phyloP scores from a whole-genome alignment of 129 eudicot species.

The Gnaphalium uliginosum region DNA sequence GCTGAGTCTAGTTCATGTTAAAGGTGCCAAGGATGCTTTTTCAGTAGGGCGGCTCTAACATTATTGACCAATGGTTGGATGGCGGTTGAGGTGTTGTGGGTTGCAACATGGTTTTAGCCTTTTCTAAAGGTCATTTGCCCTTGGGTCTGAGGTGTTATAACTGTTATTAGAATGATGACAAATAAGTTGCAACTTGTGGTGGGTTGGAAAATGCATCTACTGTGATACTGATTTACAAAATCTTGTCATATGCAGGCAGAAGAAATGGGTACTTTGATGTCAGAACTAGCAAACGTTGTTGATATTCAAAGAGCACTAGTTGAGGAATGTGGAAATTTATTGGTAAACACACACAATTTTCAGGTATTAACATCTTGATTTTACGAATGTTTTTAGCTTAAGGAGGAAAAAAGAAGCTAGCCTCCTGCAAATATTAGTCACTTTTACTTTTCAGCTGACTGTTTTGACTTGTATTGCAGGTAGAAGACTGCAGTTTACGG shows the following conservation, averaged over 20 bases:
- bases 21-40: not conserved
- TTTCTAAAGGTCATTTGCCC: not conserved
- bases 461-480: conserved; percentile 38
- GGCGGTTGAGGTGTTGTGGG: not conserved
- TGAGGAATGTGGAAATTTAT: conserved; percentile 65
- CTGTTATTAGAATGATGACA: not conserved
- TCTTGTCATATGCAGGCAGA: conserved; percentile 58
- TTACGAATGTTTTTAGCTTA: not conserved
- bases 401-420: not conserved
- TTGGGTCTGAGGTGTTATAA: not conserved
- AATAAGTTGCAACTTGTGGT: not conserved
- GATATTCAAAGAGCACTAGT: conserved; percentile 53
- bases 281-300: conserved; percentile 55
- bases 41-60: not conserved
- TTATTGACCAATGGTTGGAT: not conserved
- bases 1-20: not conserved
- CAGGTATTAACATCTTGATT: conserved; percentile 43
- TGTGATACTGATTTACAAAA: not conserved
- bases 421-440: not conserved
- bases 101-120: not conserved
- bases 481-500: conserved; percentile 77
- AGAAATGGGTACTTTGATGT: conserved; percentile 53
- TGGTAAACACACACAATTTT: conserved; percentile 45
- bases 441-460: not conserved
- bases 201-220: not conserved